Percentiles rank a stretch among this genome's conserved stretches.
phyloP scores from a whole-genome alignment of 169 alveolate species.

The Perkinsus olseni region DNA sequence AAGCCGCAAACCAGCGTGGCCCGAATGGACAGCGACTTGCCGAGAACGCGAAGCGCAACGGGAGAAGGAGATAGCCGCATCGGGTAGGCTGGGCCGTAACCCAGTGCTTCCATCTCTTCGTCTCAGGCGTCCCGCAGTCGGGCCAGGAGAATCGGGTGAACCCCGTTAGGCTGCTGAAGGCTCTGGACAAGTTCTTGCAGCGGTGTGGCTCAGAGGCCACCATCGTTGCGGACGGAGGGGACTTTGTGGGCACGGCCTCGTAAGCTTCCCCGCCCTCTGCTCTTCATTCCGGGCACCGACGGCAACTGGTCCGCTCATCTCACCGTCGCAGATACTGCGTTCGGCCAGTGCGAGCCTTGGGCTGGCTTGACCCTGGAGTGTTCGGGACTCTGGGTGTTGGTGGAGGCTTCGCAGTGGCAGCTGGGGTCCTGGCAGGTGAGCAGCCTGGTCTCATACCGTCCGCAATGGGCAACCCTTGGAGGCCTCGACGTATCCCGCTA shows the following conservation, averaged over 20 bases:
- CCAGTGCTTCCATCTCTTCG: not conserved
- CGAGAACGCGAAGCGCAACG: not conserved
- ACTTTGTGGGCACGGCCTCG: not conserved
- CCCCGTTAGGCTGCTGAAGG: not conserved
- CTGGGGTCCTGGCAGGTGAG: not conserved
- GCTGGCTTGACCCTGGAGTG: not conserved
- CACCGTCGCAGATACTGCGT: not conserved
- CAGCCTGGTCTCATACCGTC: too few relatives aligned
- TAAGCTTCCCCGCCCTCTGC: not conserved
- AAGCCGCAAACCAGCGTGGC: not conserved
- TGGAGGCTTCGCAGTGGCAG: not conserved
- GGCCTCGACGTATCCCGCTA: too few relatives aligned
- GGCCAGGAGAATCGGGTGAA: not conserved
- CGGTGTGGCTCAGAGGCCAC: not conserved
- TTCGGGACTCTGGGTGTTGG: not conserved
- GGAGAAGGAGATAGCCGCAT: not conserved
- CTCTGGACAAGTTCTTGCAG: not conserved
- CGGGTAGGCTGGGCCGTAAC: not conserved
- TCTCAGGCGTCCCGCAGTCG: not conserved
- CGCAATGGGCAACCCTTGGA: too few relatives aligned
- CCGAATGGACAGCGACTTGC: not conserved
- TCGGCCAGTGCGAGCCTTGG: not conserved
- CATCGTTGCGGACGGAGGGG: not conserved
- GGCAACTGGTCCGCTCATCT: too few relatives aligned
- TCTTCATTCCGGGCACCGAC: too few relatives aligned